Conservation (phyloP, 78 protist genomes). For the Speleostelium caveatum region DNA sequence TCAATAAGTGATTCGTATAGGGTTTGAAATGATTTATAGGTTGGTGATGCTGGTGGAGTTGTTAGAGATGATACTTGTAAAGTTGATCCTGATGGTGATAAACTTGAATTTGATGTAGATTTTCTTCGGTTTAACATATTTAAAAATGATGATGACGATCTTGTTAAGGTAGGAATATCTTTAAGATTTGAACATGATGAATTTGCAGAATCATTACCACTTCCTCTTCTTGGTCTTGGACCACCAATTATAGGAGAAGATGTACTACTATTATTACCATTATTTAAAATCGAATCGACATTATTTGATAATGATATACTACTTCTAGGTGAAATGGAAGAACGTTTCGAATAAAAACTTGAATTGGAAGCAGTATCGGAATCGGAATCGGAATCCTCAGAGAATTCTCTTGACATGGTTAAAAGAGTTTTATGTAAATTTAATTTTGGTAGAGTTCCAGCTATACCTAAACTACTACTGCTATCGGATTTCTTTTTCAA, state of each 20-base stretch:
- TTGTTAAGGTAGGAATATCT: not conserved
- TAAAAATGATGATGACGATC: constrained; percentile 20
- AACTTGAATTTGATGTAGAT: not conserved
- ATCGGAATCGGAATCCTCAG: constrained; percentile 60
- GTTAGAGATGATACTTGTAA: not conserved
- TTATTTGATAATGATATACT: constrained; percentile 45
- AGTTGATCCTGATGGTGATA: not conserved
- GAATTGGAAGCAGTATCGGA: constrained; percentile 35
- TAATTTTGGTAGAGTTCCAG: constrained; percentile 13
- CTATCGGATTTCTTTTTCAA: not conserved
- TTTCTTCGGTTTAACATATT: not conserved
- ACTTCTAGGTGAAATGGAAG: constrained; percentile 60
- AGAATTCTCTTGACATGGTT: constrained; percentile 33
- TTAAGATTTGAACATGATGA: not conserved
- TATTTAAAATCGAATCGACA: not conserved
- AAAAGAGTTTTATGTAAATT: not conserved
- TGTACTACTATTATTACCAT: not conserved
- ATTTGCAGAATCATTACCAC: not conserved
- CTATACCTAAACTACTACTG: not conserved
- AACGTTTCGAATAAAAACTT: not conserved
- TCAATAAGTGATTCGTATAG: constrained; percentile 48
- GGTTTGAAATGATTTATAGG: constrained; percentile 46
- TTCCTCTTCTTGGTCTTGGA: constrained; percentile 18
- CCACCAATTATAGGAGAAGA: not conserved
- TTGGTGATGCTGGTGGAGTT: constrained; percentile 46